These are phyloP conservation scores for Hypoxylon cercidicola DNA, from an alignment of 495 filamentous ascomycete genomes.

Conservation along the genomic window DNA sequence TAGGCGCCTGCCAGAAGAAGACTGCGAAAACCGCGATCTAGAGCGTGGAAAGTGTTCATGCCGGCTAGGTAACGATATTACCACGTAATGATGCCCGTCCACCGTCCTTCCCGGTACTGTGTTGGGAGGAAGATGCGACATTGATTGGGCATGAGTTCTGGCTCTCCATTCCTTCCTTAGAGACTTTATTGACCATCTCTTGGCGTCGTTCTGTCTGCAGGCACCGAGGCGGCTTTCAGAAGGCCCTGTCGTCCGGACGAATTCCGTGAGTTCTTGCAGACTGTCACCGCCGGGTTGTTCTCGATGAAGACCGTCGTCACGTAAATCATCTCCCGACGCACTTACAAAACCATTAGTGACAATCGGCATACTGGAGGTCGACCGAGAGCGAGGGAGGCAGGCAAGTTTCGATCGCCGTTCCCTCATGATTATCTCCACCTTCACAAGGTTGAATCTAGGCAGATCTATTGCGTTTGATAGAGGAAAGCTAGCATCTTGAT, in stretches of 20 bases:
- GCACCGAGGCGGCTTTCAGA: constrained; percentile 12
- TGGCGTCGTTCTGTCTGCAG: constrained; percentile 3
- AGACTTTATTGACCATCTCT: constrained; percentile 28
- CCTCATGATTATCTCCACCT: not conserved
- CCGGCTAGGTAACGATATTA: not conserved
- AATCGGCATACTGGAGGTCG: constrained; percentile 32
- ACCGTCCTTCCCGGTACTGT: constrained; percentile 13
- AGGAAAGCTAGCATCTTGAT: not conserved
- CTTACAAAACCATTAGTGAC: not conserved
- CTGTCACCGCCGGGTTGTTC: constrained; percentile 17
- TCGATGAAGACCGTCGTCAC: not conserved
- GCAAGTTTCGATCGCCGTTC: constrained; percentile 6
- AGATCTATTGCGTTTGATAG: not conserved
- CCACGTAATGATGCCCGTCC: constrained; percentile 11
- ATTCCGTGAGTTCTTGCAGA: constrained; percentile 23
- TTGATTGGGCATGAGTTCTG: constrained; percentile 15
- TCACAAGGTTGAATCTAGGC: not conserved
- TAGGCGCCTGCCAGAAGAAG: constrained; percentile 9
- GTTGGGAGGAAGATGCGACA: constrained; percentile 21
- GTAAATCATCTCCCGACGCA: not conserved
- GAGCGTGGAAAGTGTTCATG: constrained; percentile 9
- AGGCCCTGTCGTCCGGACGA: constrained; percentile 19
- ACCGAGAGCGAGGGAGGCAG: constrained; percentile 30
- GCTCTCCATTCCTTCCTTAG: constrained; percentile 22
- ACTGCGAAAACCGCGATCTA: constrained; percentile 17